These are phyloP conservation scores for Betula pendula DNA, from an alignment of 306 rosid genomes.

Conservation along the genomic window DNA sequence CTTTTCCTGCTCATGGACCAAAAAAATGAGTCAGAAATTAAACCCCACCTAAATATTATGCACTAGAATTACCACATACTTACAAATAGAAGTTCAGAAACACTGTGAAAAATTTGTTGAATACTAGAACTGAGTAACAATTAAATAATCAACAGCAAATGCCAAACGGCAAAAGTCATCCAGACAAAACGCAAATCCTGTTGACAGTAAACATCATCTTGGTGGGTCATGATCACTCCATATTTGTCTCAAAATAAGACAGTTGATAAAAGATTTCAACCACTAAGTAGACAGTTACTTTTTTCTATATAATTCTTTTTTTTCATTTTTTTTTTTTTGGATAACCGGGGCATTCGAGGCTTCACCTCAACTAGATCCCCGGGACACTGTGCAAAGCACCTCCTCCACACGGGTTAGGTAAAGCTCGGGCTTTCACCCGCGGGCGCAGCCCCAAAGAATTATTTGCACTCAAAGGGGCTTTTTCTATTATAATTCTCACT, in stretches of 20 bases:
- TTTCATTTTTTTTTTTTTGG: too few species aligned
- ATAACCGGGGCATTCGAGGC: too few species aligned
- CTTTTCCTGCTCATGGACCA: constrained; percentile 20
- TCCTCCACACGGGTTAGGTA: too few species aligned
- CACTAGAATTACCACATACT: neutral
- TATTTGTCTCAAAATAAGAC: neutral
- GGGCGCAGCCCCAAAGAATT: too few species aligned
- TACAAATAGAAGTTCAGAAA: neutral
- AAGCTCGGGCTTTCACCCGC: too few species aligned
- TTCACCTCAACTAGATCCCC: too few species aligned
- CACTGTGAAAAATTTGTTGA: neutral
- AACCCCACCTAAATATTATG: neutral
- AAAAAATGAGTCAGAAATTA: constrained; percentile 4
- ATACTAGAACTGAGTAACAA: neutral
- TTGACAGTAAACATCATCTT: neutral
- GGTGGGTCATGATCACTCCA: neutral
- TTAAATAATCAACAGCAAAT: neutral
- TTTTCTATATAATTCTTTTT: too few species aligned
- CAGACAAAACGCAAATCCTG: neutral
- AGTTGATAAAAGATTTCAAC: neutral
- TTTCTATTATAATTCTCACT: neutral
- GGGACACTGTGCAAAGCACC: too few species aligned
- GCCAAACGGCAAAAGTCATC: neutral
- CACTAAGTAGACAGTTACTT: neutral
- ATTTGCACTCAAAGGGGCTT: too few species aligned